Evolutionary conservation across 495 filamentous ascomycete genomes (phyloP), one percentile per base, ranked within the genome.

Genomic region (Aspergillus indologenus): DNA sequence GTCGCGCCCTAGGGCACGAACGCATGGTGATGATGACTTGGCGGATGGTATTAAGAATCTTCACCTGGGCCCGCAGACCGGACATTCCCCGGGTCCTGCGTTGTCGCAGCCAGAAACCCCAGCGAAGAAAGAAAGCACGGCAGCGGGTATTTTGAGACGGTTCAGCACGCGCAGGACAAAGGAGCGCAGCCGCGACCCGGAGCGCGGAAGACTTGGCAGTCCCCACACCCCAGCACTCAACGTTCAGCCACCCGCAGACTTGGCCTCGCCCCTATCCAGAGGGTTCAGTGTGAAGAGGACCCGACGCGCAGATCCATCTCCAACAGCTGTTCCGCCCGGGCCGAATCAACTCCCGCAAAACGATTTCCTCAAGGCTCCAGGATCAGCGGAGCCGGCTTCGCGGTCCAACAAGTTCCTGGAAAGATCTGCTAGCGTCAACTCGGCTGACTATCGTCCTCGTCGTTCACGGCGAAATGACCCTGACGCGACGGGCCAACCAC

Each of bases 11-110:
- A 83, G 94, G 45, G 92, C 94, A 26, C 79, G 95, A 56, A 98
- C 94, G 0, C 95, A 98, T 67, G 96, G 94, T 45, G 94, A 98
- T 71, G 94, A 98, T 61, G 95, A 99, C 34, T 82, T 92, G 17
- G 78, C 85, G 3, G 89, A 94, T 51, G 82, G 81, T 3, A 75
- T 90, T 73, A 90, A 91, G 72, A 88, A 87, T 65, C 72, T 88
- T 18, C 85, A 91, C 69, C 62, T 89, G 64, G 70, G 81, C 54
- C 66, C 79, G 7, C 72, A 79, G 8, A 73, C 76, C 34, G 71
- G 79, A 58, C 79, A 85, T 14, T 78, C 83, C 2, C 75, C 83
- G 20, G 79, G 85, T 43, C 75, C 84, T 45, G 79, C 81, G 15
- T 68, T 77, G 24, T 75, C 83, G 0, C 79, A 79, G 1, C 76